Evolutionary conservation across 2,329 filamentous ascomycete species (phyloP).

Genomic region (Fusarium newnesense): DNA sequence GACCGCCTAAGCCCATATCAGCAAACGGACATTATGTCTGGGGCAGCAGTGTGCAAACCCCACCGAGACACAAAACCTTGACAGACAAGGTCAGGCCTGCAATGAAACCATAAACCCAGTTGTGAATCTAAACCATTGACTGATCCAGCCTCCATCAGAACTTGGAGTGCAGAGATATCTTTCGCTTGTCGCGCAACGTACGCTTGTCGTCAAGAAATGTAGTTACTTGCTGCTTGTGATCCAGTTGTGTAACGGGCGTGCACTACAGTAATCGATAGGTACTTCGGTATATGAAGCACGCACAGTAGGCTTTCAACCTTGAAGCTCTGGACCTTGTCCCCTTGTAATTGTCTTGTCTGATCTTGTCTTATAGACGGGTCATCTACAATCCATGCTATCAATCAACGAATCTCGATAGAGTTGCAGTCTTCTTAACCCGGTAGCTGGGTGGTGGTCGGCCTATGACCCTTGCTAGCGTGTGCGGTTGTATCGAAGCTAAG

Average conservation of each 20-base stretch:
- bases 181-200: conserved; percentile 34
- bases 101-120: conserved; percentile 19
- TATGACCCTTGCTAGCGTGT: conserved; percentile 7
- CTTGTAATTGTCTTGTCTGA: conserved; percentile 17
- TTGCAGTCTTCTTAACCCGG: conserved; percentile 10
- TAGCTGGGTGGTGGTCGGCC: conserved; percentile 13
- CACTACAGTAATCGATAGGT: not conserved
- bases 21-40: conserved; percentile 30
- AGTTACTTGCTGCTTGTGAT: conserved; percentile 12
- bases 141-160: conserved; percentile 1
- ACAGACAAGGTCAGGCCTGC: conserved; percentile 33
- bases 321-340: not conserved
- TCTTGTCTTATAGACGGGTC: not conserved
- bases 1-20: not conserved
- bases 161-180: conserved; percentile 4
- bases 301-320: not conserved
- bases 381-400: conserved; percentile 16
- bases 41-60: conserved; percentile 1
- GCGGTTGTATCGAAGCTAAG: conserved; percentile 2
- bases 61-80: conserved; percentile 24
- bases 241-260: conserved; percentile 31
- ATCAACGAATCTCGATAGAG: conserved; percentile 1
- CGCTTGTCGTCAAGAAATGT: conserved; percentile 34
- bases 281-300: not conserved
- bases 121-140: not conserved